Evolutionary conservation across 2,329 filamentous ascomycete species (phyloP).

Genomic region (Aspergillus sojae): DNA sequence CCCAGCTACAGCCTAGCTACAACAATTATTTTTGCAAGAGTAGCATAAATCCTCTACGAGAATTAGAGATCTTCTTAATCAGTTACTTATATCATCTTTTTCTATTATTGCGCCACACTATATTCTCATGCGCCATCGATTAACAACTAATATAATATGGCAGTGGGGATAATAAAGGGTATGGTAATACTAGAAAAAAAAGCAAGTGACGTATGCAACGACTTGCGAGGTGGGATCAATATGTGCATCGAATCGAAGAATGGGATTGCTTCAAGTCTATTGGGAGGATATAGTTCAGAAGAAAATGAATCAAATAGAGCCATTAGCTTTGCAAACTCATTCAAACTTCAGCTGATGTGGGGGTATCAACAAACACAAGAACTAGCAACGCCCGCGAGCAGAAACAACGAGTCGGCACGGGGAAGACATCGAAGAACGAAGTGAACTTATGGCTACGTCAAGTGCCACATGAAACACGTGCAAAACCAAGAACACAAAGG

Average conservation of each 20-base stretch:
- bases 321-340: slow-evolving; percentile 20
- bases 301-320: slow-evolving; percentile 11
- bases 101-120: not conserved
- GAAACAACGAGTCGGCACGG: not conserved
- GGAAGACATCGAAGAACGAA: slow-evolving; percentile 8
- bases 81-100: not conserved
- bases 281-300: slow-evolving; percentile 14
- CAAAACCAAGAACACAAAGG: slow-evolving; percentile 8
- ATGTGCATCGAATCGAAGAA: slow-evolving; percentile 22
- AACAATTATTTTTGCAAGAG: not conserved
- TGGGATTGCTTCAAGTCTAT: slow-evolving; percentile 23
- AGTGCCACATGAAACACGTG: slow-evolving; percentile 11
- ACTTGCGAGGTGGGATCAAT: slow-evolving; percentile 4
- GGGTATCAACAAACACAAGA: slow-evolving; percentile 30
- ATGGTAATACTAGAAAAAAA: not conserved
- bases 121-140: not conserved
- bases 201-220: not conserved
- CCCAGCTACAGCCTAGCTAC: not conserved
- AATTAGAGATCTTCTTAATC: not conserved
- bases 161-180: not conserved
- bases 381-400: slow-evolving; percentile 20
- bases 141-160: not conserved
- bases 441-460: slow-evolving; percentile 13
- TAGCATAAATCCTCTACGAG: not conserved
- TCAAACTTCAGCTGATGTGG: slow-evolving; percentile 27